Evolutionary conservation across 1,139 yeast genomes (phyloP).

Genomic region (Nakaseomyces nivariensis): DNA sequence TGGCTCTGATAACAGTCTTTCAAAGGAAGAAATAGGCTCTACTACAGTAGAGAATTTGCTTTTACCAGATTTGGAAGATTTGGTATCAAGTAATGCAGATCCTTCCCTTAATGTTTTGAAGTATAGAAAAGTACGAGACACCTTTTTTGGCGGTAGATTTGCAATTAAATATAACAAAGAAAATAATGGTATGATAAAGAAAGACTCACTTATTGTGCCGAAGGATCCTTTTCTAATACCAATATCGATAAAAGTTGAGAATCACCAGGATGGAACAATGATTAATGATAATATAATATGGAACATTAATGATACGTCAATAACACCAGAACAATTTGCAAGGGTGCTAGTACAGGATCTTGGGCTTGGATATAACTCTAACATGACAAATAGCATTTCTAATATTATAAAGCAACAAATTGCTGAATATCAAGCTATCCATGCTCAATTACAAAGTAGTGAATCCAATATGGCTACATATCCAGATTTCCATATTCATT

Average conservation of each 20-base stretch:
- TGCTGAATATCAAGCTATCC: conserved; percentile 58
- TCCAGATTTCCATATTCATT: conserved; percentile 58
- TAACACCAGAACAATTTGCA: conserved; percentile 82
- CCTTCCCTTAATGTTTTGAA: conserved; percentile 24
- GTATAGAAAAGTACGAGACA: conserved; percentile 27
- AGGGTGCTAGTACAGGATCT: conserved; percentile 69
- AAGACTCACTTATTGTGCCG: conserved; percentile 1
- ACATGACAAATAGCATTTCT: conserved; percentile 54
- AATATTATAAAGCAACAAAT: conserved; percentile 70
- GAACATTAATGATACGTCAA: conserved; percentile 69
- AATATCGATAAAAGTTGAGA: conserved; percentile 64
- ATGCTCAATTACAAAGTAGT: conserved; percentile 40
- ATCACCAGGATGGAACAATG: conserved; percentile 41
- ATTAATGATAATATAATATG: conserved; percentile 81
- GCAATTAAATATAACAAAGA: conserved; percentile 24
- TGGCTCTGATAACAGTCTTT: neutral
- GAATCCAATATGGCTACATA: neutral
- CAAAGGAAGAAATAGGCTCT: neutral
- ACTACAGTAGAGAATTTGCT: neutral
- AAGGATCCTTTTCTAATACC: conserved; percentile 50
- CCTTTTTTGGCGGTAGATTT: conserved; percentile 27
- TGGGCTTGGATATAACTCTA: conserved; percentile 52
- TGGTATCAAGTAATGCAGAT: conserved; percentile 9
- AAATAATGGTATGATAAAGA: neutral
- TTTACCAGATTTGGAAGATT: conserved; percentile 27